Conservation (phyloP, 2,329 filamentous ascomycete genomes). For the Diplodia corticola region DNA sequence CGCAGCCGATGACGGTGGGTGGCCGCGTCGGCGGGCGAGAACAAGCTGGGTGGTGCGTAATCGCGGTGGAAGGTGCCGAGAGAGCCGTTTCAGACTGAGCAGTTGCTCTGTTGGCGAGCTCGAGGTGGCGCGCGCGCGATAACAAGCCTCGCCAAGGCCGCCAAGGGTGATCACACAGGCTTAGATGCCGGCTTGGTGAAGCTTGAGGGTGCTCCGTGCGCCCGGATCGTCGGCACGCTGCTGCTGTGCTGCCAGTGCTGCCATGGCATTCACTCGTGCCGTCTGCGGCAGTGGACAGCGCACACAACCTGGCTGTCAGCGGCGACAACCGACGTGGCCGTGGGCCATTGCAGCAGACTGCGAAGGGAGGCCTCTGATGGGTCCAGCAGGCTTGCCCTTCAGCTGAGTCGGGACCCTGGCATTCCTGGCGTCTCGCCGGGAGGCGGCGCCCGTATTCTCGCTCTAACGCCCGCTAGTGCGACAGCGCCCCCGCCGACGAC, state of each 20-base stretch:
- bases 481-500: conserved; percentile 7
- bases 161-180: neutral
- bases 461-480: conserved; percentile 14
- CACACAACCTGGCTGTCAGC: neutral
- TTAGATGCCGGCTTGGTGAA: conserved; percentile 15
- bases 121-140: neutral
- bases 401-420: conserved; percentile 19
- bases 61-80: conserved; percentile 5
- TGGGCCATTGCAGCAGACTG: neutral
- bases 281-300: neutral
- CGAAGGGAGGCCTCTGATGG: neutral
- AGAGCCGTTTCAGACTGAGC: conserved; percentile 5
- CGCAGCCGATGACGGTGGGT: neutral
- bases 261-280: neutral
- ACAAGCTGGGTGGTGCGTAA: conserved; percentile 8
- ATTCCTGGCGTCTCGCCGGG: neutral
- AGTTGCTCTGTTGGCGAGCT: neutral
- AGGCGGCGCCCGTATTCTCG: conserved; percentile 17
- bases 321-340: neutral
- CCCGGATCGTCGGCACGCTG: conserved; percentile 6
- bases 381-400: conserved; percentile 1
- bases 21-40: neutral
- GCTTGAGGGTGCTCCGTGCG: neutral
- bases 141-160: conserved; percentile 12
- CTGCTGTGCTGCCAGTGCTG: neutral